These are phyloP conservation scores for Sporopachydermia cereana DNA, from an alignment of 1,139 yeast species.

Conservation along the genomic window DNA sequence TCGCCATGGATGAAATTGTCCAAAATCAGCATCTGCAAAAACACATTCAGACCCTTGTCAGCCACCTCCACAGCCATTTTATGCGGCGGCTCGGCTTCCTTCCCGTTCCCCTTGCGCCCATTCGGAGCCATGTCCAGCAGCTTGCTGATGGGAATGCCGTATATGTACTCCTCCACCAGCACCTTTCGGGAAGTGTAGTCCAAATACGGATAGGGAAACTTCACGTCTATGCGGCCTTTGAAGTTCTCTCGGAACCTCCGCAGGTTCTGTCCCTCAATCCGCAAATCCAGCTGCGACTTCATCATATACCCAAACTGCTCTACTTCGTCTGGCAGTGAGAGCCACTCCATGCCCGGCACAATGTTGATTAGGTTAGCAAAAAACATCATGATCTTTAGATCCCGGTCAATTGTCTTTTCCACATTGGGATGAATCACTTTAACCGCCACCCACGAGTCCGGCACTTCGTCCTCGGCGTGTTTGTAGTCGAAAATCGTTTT, in stretches of 20 bases:
- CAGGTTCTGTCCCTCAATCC: constrained; percentile 81
- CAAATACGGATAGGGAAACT: constrained; percentile 71
- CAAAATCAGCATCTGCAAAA: constrained; percentile 79
- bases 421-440: constrained; percentile 89
- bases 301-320: constrained; percentile 76
- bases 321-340: constrained; percentile 89
- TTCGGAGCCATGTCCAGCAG: constrained; percentile 38
- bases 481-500: background rate
- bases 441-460: constrained; percentile 64
- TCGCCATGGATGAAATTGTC: constrained; percentile 96
- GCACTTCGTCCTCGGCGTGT: constrained; percentile 16
- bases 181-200: constrained; percentile 59
- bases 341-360: constrained; percentile 96
- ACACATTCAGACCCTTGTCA: constrained; percentile 82
- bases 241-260: constrained; percentile 57
- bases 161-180: constrained; percentile 74
- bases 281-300: constrained; percentile 77
- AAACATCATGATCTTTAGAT: constrained; percentile 68
- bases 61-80: constrained; percentile 63
- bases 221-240: constrained; percentile 45
- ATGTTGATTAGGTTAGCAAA: constrained; percentile 60
- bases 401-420: constrained; percentile 60
- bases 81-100: constrained; percentile 16
- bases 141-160: constrained; percentile 72
- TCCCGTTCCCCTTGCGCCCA: constrained; percentile 29